Base-by-base conservation (phyloP, 2,329 filamentous ascomycete genomes). In the Beauveria medogensis region DNA sequence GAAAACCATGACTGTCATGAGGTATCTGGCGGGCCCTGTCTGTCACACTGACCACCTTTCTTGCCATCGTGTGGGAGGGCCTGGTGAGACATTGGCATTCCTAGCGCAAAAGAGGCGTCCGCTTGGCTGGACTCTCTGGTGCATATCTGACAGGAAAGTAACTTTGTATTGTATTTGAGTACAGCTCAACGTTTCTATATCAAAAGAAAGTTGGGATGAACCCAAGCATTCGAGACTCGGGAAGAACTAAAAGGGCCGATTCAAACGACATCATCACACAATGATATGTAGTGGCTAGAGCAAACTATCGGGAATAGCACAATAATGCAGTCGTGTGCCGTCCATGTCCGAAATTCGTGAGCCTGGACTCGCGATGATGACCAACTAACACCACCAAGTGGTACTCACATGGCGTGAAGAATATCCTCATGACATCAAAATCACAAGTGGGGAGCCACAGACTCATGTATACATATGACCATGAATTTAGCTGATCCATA, bases 31-130 rank as follows among this genome's bases (percentile, higher is more conserved):
- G 48, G 41, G 20, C 48, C 48, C 18, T 18, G 44, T 20, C 24
- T 20, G 52, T 51, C 59, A 61, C 59, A 61, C 53, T 61, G 59
- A 37, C 59, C 59, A 55, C 59, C 51, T 34, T 30, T 24, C 28
- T 18, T 8, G 26, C 30, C 44, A 26, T 56, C 30, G 43, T 48
- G 52, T 54, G 52, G 52, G 59, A 61, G 44, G 59, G 59, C 50
- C 57, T 46, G 34, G 51, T 61, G 59, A 61, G 59, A 61, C 59
- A 61, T 61, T 51, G 51, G 59, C 59, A 61, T 61, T 61, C 59
- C 52, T 55, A 46, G 59, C 37, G 52, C 24, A 30, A 56, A 56
- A 6, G 52, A 55, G 44, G 59, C 44, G 51, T 50, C 43, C 20
- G 48, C 37, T 20, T 44, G 47, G n/a, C 44, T 51, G 30, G n/a